Evolutionary conservation across 257 asterid genomes (phyloP), one percentile per base, ranked within the genome.

Genomic region (Eustoma russellianum): DNA sequence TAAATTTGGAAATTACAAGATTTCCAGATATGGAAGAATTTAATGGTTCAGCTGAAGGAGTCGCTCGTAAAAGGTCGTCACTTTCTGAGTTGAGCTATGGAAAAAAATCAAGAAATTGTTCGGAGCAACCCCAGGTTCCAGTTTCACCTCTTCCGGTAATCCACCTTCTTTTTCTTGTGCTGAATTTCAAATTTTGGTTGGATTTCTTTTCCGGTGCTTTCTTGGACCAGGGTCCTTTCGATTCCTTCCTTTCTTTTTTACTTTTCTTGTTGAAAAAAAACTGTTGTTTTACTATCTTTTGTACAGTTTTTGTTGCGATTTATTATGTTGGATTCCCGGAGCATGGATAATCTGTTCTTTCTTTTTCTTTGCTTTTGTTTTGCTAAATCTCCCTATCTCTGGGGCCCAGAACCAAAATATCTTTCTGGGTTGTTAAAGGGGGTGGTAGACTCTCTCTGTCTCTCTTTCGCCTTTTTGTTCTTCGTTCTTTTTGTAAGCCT

Each of bases 121-220:
- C 13, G 17, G 56, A 43, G 16, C 48, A n/a, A 18, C 70, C 52
- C 13, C 76, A 63, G 52, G 83, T 68, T 47, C 76, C 51, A 60
- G 66, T 70, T 66, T 76, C 81, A 5, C 43, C 66, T 50, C 8
- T 63, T 56, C 48, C 55, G 79, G 71, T 80, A 52, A 58, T 55
- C 33, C 34, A 10, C 50, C 44, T 11, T 5, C 35, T 47, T 41
- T 58, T 11, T 38, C 43, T 38, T 7, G 43, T 38, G 43, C 2
- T 38, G 7, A 11, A 38, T 38, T 11, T 38, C 12, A 3, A 11
- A 38, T 5, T 38, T 8, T 11, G 52, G 40, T 41, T 13, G 46
- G 60, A 55, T 38, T 41, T 48, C 40, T 17, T 54, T 30, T 17
- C 17, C 0, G 13, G 4, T 13, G 5, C 28, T 52, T 52, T 52